These are phyloP conservation scores for Penicillium daleae DNA, from an alignment of 495 filamentous ascomycete species.

Conservation along the genomic window DNA sequence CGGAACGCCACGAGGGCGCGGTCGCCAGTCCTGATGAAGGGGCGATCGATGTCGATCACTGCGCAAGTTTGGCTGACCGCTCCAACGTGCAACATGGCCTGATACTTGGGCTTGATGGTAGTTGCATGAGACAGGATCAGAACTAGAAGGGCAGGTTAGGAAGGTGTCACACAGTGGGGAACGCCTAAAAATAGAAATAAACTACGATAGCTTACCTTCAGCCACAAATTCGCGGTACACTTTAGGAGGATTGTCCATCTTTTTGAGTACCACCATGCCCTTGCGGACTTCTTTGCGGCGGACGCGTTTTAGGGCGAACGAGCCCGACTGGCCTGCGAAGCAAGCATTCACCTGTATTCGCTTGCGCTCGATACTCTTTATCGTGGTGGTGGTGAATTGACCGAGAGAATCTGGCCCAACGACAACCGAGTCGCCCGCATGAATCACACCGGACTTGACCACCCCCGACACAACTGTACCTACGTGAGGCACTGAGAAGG, in stretches of 20 bases:
- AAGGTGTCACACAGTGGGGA: not conserved
- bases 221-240: slow-evolving; percentile 93
- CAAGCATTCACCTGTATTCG: slow-evolving; percentile 87
- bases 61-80: slow-evolving; percentile 94
- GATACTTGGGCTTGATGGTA: slow-evolving; percentile 97
- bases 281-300: slow-evolving; percentile 93
- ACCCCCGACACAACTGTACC: slow-evolving; percentile 96
- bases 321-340: slow-evolving; percentile 89
- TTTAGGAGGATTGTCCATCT: slow-evolving; percentile 72
- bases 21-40: slow-evolving; percentile 92
- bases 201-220: slow-evolving; percentile 61
- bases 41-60: slow-evolving; percentile 97
- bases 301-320: slow-evolving; percentile 85
- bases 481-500: slow-evolving; percentile 97
- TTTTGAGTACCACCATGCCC: slow-evolving; percentile 96
- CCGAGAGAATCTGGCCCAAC: slow-evolving; percentile 92
- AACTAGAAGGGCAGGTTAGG: slow-evolving; percentile 55
- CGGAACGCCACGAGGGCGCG: slow-evolving; percentile 89
- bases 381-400: slow-evolving; percentile 85
- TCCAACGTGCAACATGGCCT: slow-evolving; percentile 98
- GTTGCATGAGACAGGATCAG: slow-evolving; percentile 95
- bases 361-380: slow-evolving; percentile 94
- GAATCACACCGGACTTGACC: slow-evolving; percentile 81
- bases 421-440: slow-evolving; percentile 85
- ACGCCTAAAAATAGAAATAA: not conserved